Evolutionary conservation across 768 basidiomycete genomes (phyloP).

Genomic region (Collybia mongolica): DNA sequence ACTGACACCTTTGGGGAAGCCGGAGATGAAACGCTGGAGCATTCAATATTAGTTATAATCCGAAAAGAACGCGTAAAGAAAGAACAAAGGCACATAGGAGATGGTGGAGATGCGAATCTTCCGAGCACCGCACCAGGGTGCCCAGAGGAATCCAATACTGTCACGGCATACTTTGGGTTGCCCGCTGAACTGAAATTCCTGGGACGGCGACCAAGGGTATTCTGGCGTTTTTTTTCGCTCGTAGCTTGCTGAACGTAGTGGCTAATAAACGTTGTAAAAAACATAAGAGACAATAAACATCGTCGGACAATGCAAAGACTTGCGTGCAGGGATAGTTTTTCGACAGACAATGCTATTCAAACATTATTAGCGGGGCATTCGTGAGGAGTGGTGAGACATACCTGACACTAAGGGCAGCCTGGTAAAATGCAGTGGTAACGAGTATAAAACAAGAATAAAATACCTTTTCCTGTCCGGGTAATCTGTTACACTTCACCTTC

Average conservation of each 20-base stretch:
- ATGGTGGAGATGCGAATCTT: constrained; percentile 21
- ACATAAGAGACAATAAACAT: constrained; percentile 2
- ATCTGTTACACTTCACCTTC: constrained; percentile 86
- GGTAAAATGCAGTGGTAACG: neutral
- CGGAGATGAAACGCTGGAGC: constrained; percentile 31
- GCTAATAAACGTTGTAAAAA: constrained; percentile 32
- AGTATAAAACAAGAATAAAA: constrained; percentile 11
- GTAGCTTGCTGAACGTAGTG: constrained; percentile 84
- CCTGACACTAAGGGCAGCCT: constrained; percentile 56
- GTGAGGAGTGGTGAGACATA: constrained; percentile 26
- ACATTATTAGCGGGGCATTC: constrained; percentile 6
- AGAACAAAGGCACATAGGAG: constrained; percentile 17
- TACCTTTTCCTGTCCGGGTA: constrained; percentile 83
- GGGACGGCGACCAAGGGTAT: constrained; percentile 57
- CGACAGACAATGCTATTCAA: constrained; percentile 69
- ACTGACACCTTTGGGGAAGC: constrained; percentile 38
- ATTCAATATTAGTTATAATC: constrained; percentile 16
- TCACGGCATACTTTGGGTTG: constrained; percentile 40
- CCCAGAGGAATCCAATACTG: constrained; percentile 22
- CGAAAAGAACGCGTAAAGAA: constrained; percentile 11
- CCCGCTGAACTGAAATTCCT: constrained; percentile 54
- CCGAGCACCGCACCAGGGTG: constrained; percentile 22
- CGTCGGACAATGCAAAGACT: constrained; percentile 36
- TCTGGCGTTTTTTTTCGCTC: constrained; percentile 75
- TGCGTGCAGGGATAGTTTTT: constrained; percentile 92